phyloP scores from a whole-genome alignment of 1,139 yeast species.

The Saccharomycopsis hybrid region DNA sequence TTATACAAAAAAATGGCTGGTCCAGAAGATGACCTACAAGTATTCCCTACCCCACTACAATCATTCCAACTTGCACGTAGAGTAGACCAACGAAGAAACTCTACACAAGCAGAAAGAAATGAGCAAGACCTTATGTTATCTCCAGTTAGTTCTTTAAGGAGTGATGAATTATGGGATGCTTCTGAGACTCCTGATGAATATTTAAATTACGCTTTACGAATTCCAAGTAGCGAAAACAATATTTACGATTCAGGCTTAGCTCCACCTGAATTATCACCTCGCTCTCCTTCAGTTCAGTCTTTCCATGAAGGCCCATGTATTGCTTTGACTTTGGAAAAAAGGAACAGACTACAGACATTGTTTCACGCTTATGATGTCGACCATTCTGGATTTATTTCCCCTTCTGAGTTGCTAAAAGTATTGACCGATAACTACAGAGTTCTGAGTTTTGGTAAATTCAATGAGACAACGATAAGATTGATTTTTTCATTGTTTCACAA shows the following conservation, averaged over 20 bases:
- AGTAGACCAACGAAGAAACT: no score
- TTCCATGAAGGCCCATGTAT: no score
- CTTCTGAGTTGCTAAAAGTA: conserved; percentile 4
- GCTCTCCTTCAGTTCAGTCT: no score
- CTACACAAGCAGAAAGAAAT: no score
- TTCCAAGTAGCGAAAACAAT: no score
- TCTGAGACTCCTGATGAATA: no score
- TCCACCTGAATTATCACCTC: no score
- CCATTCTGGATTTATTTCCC: neutral
- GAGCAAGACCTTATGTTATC: neutral
- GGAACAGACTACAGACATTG: neutral
- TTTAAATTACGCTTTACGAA: no score
- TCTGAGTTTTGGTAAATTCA: neutral
- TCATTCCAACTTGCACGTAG: neutral
- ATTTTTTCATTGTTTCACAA: conserved; percentile 8
- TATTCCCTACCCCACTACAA: neutral
- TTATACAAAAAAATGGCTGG: neutral
- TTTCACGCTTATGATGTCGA: conserved; percentile 1
- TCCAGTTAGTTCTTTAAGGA: neutral
- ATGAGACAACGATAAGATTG: conserved; percentile 7
- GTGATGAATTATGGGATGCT: neutral
- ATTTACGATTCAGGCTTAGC: no score
- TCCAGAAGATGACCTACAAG: neutral
- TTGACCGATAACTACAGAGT: conserved; percentile 4
- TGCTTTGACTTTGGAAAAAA: no score